Conservation (phyloP, 352 stramenopile species). For the Aphanomyces stellatus region DNA sequence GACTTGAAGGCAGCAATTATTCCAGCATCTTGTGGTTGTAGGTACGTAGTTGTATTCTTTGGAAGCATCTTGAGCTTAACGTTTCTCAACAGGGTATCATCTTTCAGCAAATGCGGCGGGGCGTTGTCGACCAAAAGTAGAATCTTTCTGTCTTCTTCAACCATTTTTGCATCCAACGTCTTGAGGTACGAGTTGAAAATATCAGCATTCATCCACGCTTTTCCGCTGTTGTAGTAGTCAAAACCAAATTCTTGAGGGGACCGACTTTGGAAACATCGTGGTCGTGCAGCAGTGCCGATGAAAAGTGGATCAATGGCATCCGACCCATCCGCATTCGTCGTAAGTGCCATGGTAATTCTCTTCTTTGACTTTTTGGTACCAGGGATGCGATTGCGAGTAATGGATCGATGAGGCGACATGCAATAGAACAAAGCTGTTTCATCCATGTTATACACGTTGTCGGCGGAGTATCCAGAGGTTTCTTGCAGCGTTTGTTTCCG, state of each 20-base stretch:
- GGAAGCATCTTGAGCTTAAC: no score
- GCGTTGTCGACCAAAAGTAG: no score
- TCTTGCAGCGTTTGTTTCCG: not conserved
- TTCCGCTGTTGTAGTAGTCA: not conserved
- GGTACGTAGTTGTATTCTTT: no score
- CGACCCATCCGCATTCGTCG: not conserved
- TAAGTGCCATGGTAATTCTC: not conserved
- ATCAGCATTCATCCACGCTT: not conserved
- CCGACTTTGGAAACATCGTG: not conserved
- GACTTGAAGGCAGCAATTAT: no score
- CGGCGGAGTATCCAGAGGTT: slow-evolving; percentile 7
- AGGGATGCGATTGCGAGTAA: not conserved
- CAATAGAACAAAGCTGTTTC: slow-evolving; percentile 19
- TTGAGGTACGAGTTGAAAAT: not conserved
- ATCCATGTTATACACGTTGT: slow-evolving; percentile 21
- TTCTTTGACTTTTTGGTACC: not conserved
- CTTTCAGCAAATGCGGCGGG: no score
- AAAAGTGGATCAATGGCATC: not conserved
- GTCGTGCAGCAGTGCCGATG: not conserved
- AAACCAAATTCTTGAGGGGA: not conserved
- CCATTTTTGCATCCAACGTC: not conserved
- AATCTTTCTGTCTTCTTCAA: not conserved
- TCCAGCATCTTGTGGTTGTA: no score
- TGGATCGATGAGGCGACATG: not conserved
- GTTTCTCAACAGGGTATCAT: no score